A percentile compares a stretch with the other conserved stretches of the same genome.
These are phyloP conservation scores for Botryosphaeria dothidea DNA, from an alignment of 2,329 filamentous ascomycete species.

Conservation along the genomic window DNA sequence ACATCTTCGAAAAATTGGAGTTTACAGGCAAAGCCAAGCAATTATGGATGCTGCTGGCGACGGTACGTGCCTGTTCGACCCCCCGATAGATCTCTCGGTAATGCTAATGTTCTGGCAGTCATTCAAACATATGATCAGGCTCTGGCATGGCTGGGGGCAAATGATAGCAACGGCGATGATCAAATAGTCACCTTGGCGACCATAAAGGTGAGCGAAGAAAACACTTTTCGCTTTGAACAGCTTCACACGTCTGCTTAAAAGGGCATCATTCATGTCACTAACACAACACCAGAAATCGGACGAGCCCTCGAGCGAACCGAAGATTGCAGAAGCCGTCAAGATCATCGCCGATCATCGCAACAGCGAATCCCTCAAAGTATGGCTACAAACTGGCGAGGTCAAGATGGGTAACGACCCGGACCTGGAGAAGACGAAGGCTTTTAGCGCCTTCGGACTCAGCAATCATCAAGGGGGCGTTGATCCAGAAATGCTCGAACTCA, in stretches of 20 bases:
- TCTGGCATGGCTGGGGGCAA: slow-evolving; percentile 57
- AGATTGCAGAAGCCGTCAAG: slow-evolving; percentile 56
- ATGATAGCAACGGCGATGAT: slow-evolving; percentile 51
- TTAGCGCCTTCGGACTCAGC: slow-evolving; percentile 46
- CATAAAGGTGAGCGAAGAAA: slow-evolving; percentile 49
- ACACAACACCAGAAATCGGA: slow-evolving; percentile 49
- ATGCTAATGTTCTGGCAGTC: background rate
- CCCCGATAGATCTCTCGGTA: background rate
- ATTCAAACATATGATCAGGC: slow-evolving; percentile 66
- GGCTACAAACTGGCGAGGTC: slow-evolving; percentile 49
- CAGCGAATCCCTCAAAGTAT: slow-evolving; percentile 55
- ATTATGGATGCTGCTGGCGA: slow-evolving; percentile 41
- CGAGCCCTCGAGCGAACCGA: slow-evolving; percentile 49
- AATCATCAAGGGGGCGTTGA: slow-evolving; percentile 55
- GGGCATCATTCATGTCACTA: background rate
- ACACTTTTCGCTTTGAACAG: too few species aligned
- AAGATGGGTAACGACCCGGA: slow-evolving; percentile 46
- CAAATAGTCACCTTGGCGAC: slow-evolving; percentile 59
- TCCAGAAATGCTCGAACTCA: slow-evolving; percentile 38
- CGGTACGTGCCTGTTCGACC: background rate
- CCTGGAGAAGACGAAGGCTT: slow-evolving; percentile 52
- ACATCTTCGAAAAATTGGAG: slow-evolving; percentile 61
- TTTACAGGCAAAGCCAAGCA: slow-evolving; percentile 56
- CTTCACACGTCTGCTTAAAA: too few species aligned
- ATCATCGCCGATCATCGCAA: slow-evolving; percentile 61